Percentiles rank a stretch among this genome's conserved stretches.
phyloP scores from a whole-genome alignment of 345 rosid species.

The Arabidopsis suecica region DNA sequence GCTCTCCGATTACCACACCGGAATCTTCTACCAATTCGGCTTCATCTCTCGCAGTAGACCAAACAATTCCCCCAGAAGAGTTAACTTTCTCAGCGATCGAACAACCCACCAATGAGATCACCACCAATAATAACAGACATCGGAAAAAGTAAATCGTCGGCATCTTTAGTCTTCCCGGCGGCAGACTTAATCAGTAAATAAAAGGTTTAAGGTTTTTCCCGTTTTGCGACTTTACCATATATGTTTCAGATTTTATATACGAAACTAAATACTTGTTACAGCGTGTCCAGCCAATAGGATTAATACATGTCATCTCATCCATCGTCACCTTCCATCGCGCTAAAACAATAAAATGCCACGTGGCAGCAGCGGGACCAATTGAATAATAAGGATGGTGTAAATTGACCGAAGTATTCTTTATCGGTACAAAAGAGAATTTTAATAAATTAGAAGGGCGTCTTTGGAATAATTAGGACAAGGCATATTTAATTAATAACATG shows the following conservation, averaged over 20 bases:
- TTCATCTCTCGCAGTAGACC: slow-evolving; percentile 77
- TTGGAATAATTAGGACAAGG: neutral
- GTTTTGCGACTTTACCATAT: neutral
- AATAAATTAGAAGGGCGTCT: neutral
- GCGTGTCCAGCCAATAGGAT: slow-evolving; percentile 37
- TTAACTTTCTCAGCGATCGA: slow-evolving; percentile 52
- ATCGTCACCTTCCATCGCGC: slow-evolving; percentile 19
- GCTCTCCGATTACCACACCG: slow-evolving; percentile 50
- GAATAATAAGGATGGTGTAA: neutral
- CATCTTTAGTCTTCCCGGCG: slow-evolving; percentile 27
- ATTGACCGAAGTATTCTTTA: neutral
- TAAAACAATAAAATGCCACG: neutral
- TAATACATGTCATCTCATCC: slow-evolving; percentile 33
- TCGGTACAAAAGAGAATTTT: neutral
- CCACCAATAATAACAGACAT: slow-evolving; percentile 21
- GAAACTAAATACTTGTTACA: slow-evolving; percentile 17
- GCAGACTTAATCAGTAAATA: slow-evolving; percentile 7
- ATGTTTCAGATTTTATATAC: slow-evolving; percentile 27
- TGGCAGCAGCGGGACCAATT: slow-evolving; percentile 3
- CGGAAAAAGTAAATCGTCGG: slow-evolving; percentile 2
- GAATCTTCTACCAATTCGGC: slow-evolving; percentile 59
- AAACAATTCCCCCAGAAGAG: slow-evolving; percentile 53
- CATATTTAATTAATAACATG: slow-evolving; percentile 26
- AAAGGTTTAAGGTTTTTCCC: slow-evolving; percentile 16
- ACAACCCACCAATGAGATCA: slow-evolving; percentile 28